Evolutionary conservation across 2,329 filamentous ascomycete species (phyloP), one percentile per base, ranked within the genome.

Genomic region (Thyridium curvatum): DNA sequence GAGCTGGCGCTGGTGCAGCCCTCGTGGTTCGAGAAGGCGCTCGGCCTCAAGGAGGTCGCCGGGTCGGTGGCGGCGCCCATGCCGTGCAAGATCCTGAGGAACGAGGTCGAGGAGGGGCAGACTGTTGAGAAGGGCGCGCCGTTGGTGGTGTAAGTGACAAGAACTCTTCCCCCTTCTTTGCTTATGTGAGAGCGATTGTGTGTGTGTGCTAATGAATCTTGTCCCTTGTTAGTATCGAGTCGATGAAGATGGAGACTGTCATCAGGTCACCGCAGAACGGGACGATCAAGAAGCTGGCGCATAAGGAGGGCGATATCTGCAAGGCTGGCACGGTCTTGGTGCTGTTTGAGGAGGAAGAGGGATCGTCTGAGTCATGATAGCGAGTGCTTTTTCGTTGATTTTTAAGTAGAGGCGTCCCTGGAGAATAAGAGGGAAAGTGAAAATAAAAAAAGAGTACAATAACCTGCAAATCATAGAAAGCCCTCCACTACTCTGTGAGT

Each of bases 11-110:
- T 82, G n/a, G 56, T 73, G 31, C 64, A 66, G 14, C 89, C 91
- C 0, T 69, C 71, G 33, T 98, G 90, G 89, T 84, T 85, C 41
- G 86, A 89, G 51, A 91, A 94, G 62, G 89, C 88, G 0, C 70
- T 96, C 8, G 90, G 91, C 0, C 66, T 86, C 45, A 90, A 87
- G 58, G 87, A 94, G 54, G 74, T 76, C 1, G 72, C 81, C 7
- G 90, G 91, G 43, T 93, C 84, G 38, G 88, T 97, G 2, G 72
- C 86, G 17, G 88, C 93, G 16, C 93, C 93, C 0, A 98, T 98
- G 93, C 93, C 93, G 2, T 97, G 93, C 65, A 97, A 97, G 66
- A 84, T 98, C 18, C 66, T 98, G 45, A 80, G 87, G 48, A 93
- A 96, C 35, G 86, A 95, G 60, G 88, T 96, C 0, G 65, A 73